Percentiles rank a stretch among this genome's conserved stretches.
Conservation (phyloP, 441 rosid species). For the Adansonia rubrostipa region DNA sequence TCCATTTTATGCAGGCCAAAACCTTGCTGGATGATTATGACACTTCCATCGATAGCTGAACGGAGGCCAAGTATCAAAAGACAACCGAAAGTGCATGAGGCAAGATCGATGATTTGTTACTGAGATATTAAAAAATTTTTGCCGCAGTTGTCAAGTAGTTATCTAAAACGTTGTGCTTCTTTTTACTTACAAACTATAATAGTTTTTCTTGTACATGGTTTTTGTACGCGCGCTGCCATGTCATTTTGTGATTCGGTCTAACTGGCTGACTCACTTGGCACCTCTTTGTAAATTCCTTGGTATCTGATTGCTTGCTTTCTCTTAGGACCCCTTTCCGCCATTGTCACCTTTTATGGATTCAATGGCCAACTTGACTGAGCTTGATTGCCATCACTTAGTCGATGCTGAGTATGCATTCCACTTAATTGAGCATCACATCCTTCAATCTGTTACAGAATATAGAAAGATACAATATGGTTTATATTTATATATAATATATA, state of each 20-base stretch:
- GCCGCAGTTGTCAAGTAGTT: slow-evolving; percentile 5
- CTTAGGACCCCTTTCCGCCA: slow-evolving; percentile 30
- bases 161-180: slow-evolving; percentile 16
- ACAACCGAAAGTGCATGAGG: background rate
- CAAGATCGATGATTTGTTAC: slow-evolving; percentile 5
- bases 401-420: slow-evolving; percentile 83
- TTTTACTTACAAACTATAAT: slow-evolving; percentile 21
- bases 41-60: background rate
- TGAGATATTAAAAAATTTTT: background rate
- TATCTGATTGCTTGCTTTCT: slow-evolving; percentile 37
- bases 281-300: slow-evolving; percentile 34
- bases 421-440: slow-evolving; percentile 65
- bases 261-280: slow-evolving; percentile 53
- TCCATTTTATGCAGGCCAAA: background rate
- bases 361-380: slow-evolving; percentile 51
- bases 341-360: slow-evolving; percentile 35
- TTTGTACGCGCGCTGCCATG: slow-evolving; percentile 24
- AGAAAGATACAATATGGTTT: slow-evolving; percentile 31
- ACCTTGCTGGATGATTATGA: slow-evolving; percentile 9
- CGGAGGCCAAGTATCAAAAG: background rate
- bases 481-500: background rate
- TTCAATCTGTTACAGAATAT: slow-evolving; percentile 34
- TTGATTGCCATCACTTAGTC: slow-evolving; percentile 18
- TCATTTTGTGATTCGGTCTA: slow-evolving; percentile 40
- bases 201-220: background rate